A percentile compares a stretch with the other conserved stretches of the same genome.
Evolutionary conservation across 306 rosid genomes (phyloP).

Genomic region (Castanea mollissima): DNA sequence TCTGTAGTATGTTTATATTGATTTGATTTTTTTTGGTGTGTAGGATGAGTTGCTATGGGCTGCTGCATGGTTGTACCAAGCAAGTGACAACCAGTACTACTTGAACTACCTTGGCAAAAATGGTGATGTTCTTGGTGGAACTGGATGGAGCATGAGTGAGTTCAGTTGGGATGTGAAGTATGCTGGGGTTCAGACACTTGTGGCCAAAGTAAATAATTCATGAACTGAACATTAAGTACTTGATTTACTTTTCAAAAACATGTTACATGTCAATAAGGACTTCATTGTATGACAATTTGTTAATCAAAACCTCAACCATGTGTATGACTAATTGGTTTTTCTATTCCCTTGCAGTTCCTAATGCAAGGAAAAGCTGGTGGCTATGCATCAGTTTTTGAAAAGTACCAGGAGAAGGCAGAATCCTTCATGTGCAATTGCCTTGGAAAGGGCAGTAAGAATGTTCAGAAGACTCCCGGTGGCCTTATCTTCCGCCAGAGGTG

Average conservation of each 20-base stretch:
- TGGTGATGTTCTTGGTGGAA: conserved; percentile 86
- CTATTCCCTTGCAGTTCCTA: conserved; percentile 47
- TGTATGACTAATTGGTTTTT: background rate
- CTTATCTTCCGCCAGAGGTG: conserved; percentile 84
- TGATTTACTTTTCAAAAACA: background rate
- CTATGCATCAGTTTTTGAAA: conserved; percentile 61
- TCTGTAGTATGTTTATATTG: background rate
- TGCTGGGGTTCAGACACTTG: conserved; percentile 86
- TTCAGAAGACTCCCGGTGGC: conserved; percentile 90
- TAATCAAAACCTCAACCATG: too few relatives aligned
- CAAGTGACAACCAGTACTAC: conserved; percentile 68
- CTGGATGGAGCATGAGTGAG: conserved; percentile 90
- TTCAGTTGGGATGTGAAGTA: conserved; percentile 96
- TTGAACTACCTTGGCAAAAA: conserved; percentile 79
- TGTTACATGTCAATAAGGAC: background rate
- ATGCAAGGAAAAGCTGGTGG: conserved; percentile 84
- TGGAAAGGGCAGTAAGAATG: conserved; percentile 64
- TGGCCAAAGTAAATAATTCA: conserved; percentile 59
- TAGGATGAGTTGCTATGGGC: conserved; percentile 98
- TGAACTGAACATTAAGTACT: background rate
- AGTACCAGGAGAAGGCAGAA: conserved; percentile 71
- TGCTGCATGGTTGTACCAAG: conserved; percentile 97
- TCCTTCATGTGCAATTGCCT: conserved; percentile 77
- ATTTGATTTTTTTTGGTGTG: background rate
- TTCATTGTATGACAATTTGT: background rate